These are phyloP conservation scores for Colletotrichum abscissum DNA, from an alignment of 2,329 filamentous ascomycete genomes.

Conservation along the genomic window DNA sequence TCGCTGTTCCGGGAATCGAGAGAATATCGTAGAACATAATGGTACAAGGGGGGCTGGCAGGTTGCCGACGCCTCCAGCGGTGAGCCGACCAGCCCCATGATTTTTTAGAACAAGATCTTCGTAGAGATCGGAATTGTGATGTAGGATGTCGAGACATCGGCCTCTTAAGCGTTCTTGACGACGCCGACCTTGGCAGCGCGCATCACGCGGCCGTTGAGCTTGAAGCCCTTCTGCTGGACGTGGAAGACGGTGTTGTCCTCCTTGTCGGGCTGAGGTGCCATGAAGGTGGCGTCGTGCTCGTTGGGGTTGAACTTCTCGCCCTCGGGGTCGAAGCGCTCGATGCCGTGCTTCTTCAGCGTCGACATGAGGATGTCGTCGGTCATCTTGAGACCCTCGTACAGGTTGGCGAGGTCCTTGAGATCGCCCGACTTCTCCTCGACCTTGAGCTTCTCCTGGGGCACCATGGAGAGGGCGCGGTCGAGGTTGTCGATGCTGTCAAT, in stretches of 20 bases:
- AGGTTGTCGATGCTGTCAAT: slow-evolving; percentile 97
- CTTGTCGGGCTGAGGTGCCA: slow-evolving; percentile 87
- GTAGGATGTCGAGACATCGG: neutral
- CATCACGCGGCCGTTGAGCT: slow-evolving; percentile 88
- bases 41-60: slow-evolving; percentile 44
- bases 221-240: slow-evolving; percentile 96
- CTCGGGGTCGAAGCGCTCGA: slow-evolving; percentile 87
- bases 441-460: slow-evolving; percentile 78
- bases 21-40: slow-evolving; percentile 41
- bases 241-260: slow-evolving; percentile 91
- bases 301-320: slow-evolving; percentile 95
- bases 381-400: slow-evolving; percentile 95
- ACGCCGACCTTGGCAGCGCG: slow-evolving; percentile 96
- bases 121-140: neutral
- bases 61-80: slow-evolving; percentile 15
- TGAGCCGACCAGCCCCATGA: neutral
- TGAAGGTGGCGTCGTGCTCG: slow-evolving; percentile 95
- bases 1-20: slow-evolving; percentile 35
- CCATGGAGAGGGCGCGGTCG: slow-evolving; percentile 87
- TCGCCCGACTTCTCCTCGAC: slow-evolving; percentile 58
- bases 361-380: slow-evolving; percentile 88
- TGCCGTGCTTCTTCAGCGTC: slow-evolving; percentile 92
- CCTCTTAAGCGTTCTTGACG: slow-evolving; percentile 78
- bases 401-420: slow-evolving; percentile 78
- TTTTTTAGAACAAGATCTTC: slow-evolving; percentile 4